Evolutionary conservation across 352 stramenopile genomes (phyloP).

Genomic region (Phytophthora nicotianae): DNA sequence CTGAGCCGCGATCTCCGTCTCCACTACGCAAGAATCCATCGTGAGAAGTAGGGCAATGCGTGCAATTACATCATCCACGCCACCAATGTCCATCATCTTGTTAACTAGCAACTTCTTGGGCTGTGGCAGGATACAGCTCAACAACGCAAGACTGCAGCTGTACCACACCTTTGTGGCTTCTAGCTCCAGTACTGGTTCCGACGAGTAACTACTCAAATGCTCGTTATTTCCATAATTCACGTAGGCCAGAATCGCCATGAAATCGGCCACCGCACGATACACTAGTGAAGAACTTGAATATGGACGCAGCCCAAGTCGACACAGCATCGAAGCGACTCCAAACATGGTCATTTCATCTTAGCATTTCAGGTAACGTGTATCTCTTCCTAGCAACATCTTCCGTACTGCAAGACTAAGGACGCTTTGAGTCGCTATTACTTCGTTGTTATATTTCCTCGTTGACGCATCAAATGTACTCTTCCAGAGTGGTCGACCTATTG

Average conservation of each 20-base stretch:
- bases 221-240: neutral
- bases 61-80: neutral
- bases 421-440: neutral
- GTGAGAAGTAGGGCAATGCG: neutral
- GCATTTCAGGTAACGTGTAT: neutral
- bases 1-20: neutral
- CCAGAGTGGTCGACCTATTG: neutral
- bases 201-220: neutral
- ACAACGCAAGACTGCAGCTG: neutral
- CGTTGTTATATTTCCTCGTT: neutral
- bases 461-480: neutral
- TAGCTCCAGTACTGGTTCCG: neutral
- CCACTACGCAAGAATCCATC: neutral
- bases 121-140: neutral
- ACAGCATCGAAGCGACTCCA: neutral
- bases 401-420: neutral
- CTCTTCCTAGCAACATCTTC: neutral
- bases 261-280: neutral
- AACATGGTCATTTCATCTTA: neutral
- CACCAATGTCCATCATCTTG: neutral
- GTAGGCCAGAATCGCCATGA: neutral
- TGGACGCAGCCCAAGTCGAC: neutral
- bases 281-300: neutral
- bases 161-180: neutral
- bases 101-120: neutral